Evolutionary conservation across 192 early-diverging fungal genomes (phyloP).

Genomic region (Rhizophlyctis rosea): DNA sequence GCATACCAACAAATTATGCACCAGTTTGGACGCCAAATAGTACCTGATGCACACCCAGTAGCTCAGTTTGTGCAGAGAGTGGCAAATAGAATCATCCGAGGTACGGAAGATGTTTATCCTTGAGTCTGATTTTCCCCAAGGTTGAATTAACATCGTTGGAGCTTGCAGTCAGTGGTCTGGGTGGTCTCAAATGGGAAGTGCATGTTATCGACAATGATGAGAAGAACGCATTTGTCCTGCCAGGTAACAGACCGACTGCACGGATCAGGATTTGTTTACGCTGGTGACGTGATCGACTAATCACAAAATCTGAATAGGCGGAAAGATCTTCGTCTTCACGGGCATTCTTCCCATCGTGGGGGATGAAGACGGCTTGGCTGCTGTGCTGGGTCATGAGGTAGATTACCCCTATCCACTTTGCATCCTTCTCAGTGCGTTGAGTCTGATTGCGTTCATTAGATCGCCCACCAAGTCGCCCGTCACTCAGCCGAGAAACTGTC

Average conservation of each 20-base stretch:
- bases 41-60: constrained; percentile 63
- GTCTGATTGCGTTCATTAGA: too few relatives aligned
- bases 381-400: constrained; percentile 87
- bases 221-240: constrained; percentile 92
- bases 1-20: constrained; percentile 70
- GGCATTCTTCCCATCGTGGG: constrained; percentile 79
- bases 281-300: not conserved
- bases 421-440: not conserved
- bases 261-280: not conserved
- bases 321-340: constrained; percentile 96
- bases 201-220: constrained; percentile 79
- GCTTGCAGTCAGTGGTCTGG: constrained; percentile 49
- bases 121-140: not conserved
- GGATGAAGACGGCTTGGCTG: constrained; percentile 86
- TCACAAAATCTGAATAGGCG: constrained; percentile 41
- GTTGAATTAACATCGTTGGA: not conserved
- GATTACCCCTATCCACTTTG: not conserved
- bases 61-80: constrained; percentile 67
- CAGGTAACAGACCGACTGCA: constrained; percentile 61
- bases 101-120: constrained; percentile 29
- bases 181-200: constrained; percentile 83
- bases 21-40: constrained; percentile 62
- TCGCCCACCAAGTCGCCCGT: constrained; percentile 87
- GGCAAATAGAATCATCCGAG: constrained; percentile 66
- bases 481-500: constrained; percentile 90